Base-by-base conservation (phyloP, 305 asterid genomes). In the Fraxinus sp. region DNA sequence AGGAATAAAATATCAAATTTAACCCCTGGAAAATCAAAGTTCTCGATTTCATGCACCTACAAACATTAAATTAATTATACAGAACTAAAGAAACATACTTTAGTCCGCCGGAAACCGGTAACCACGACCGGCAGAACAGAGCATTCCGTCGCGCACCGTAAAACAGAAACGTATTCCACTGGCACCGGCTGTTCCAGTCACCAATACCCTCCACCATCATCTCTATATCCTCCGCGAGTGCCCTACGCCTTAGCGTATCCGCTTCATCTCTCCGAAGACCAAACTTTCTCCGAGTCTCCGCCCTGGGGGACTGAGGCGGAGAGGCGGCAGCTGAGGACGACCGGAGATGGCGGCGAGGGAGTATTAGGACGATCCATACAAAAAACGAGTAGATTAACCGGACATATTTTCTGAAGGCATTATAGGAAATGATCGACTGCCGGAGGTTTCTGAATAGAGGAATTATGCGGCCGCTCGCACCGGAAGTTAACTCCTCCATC, bases 401-500 rank as follows among this genome's bases (percentile, higher is more conserved):
- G 30, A 93, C 49, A 52, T 82, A 84, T 64, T 86, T 87, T 55
- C 89, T 88, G 11, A 89, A 81, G 1, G 94, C 85, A 44, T 86
- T 86, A 87, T 88, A 89, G 9, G 97, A 95, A 41, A 91, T 36
- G 59, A 93, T 84, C 2, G 95, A 91, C 18, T 84, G 92, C 11
- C 92, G 92, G 77, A 95, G 85, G 89, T 94, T 94, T 46, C 76
- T 86, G 87, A 90, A 94, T 32, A 96, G 88, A 85, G 98, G 99
- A 32, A 96, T 96, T 82, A 96, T 91, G 18, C 99, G 94, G 66
- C 97, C 92, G 91, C 99, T 96, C 14, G 99, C 99, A 20, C 99
- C 99, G 87, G 99, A 96, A 5, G 99, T 96, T 3, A 96, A 88
- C 94, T 90, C 98, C 90, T 91, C 98, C 89, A 93, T 90, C 91